Evolutionary conservation across 2,329 filamentous ascomycete genomes (phyloP).

Genomic region (Parafenestella ontariensis): DNA sequence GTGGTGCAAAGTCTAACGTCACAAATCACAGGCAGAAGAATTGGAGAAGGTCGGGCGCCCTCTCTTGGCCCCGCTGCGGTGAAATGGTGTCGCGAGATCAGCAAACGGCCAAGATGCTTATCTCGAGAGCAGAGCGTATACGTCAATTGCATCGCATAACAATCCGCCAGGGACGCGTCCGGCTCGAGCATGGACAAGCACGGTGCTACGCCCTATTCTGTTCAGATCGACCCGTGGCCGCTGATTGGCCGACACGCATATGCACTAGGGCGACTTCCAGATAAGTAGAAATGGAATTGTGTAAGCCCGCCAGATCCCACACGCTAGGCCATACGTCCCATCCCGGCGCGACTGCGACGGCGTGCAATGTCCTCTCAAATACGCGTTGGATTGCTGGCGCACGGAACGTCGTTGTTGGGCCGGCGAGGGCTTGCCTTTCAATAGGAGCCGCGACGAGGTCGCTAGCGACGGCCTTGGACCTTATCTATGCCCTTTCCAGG

Average conservation of each 20-base stretch:
- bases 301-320: conserved; percentile 27
- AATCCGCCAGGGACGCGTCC: conserved; percentile 3
- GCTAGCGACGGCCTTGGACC: conserved; percentile 9
- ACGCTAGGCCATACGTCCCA: conserved; percentile 38
- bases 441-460: conserved; percentile 18
- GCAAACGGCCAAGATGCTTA: not conserved
- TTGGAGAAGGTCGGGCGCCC: not conserved
- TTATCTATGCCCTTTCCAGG: conserved; percentile 26
- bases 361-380: conserved; percentile 9
- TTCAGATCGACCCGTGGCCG: conserved; percentile 3
- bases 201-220: not conserved
- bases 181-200: not conserved
- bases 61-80: not conserved
- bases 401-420: conserved; percentile 8
- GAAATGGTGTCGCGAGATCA: not conserved
- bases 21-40: not conserved
- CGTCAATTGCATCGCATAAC: conserved; percentile 9
- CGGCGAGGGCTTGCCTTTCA: conserved; percentile 16
- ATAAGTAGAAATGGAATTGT: conserved; percentile 16
- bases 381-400: conserved; percentile 11
- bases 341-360: conserved; percentile 30
- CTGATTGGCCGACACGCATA: conserved; percentile 17
- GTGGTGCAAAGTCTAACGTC: conserved; percentile 2
- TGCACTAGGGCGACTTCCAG: not conserved
- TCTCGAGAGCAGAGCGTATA: conserved; percentile 17